Base-by-base conservation (phyloP, 148 eudicot genomes). In the Rhododendron molle region DNA sequence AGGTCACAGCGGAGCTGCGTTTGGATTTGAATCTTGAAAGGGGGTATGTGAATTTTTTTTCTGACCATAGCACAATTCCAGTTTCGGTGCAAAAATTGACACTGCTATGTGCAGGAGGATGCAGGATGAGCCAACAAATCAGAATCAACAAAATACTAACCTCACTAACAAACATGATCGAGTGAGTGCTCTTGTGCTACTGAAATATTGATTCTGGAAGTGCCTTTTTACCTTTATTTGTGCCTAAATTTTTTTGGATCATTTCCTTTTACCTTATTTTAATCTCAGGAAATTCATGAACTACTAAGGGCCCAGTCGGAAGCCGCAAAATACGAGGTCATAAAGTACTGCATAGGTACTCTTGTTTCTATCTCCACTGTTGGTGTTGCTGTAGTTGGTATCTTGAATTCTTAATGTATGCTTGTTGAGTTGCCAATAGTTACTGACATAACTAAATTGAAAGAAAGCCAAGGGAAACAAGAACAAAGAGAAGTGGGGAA, bases 321-420 rank as follows among this genome's bases (percentile, higher is more conserved):
- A 90, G 91, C 94, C 15, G 93, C 94, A 80, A 93, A 93, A 67
- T 90, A 90, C 44, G 96, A 92, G 44, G 91, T 93, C 44, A 89
- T 93, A 44, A 93, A 93, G 76, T 93, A 93, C 72, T 92, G 96
- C 89, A 89, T 93, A 7, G 96, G 96, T 86, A 91, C 96, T 21
- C 90, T 93, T 15, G 92, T 90, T 11, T 93, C 96, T 7, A 89
- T 91, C 58, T 88, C 94, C 60, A 92, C 96, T 52, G 90, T 93
- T 69, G 94, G 96, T 47, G 86, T 92, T 20, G 94, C 96, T 38
- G 90, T 90, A 9, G 32, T 93, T 56, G 94, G 96, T 16, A 86
- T 92, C 47, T 44, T 93, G 72, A 78, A 56, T 56, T 56, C 62
- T 56, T 56, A 6, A 56, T 90, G 92, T 92, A 56, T 46, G 78